Evolutionary conservation across 768 basidiomycete species (phyloP).

Genomic region (Cubamyces lactineus): DNA sequence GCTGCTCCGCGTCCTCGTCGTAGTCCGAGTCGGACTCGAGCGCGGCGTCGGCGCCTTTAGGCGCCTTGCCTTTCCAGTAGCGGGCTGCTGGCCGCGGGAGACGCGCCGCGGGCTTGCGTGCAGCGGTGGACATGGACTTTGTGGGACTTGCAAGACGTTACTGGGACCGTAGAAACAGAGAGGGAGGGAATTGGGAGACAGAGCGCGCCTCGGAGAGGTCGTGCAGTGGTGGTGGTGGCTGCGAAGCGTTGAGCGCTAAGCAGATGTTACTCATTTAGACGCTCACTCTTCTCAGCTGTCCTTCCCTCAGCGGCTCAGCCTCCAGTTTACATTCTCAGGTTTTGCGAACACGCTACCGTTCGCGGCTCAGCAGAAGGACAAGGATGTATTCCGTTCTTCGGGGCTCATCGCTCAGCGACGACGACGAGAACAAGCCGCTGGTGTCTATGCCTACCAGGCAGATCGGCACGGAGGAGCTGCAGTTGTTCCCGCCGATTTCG

Average conservation of each 20-base stretch:
- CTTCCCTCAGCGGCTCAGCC: no score
- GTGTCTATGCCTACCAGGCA: constrained; percentile 19
- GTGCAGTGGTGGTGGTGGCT: no score
- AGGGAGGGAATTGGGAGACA: not conserved
- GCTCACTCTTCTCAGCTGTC: no score
- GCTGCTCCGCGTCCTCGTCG: constrained; percentile 63
- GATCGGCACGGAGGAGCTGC: constrained; percentile 34
- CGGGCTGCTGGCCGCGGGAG: constrained; percentile 79
- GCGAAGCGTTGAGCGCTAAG: no score
- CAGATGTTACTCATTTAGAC: no score
- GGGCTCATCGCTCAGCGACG: constrained; percentile 31
- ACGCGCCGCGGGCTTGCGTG: constrained; percentile 75
- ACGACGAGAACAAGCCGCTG: constrained; percentile 30
- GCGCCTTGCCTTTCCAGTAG: constrained; percentile 90
- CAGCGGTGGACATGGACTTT: constrained; percentile 21
- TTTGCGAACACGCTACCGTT: constrained; percentile 42
- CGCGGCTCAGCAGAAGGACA: constrained; percentile 21
- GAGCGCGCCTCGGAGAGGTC: no score
- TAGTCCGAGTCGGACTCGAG: constrained; percentile 66
- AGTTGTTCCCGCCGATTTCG: constrained; percentile 76
- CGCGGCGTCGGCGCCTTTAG: constrained; percentile 65
- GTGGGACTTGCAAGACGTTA: no score
- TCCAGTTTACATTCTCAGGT: constrained; percentile 70
- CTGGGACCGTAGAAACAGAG: not conserved
- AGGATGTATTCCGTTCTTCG: constrained; percentile 27